Evolutionary conservation across 2,329 filamentous ascomycete genomes (phyloP).

Genomic region (Colletotrichum theobromicola): DNA sequence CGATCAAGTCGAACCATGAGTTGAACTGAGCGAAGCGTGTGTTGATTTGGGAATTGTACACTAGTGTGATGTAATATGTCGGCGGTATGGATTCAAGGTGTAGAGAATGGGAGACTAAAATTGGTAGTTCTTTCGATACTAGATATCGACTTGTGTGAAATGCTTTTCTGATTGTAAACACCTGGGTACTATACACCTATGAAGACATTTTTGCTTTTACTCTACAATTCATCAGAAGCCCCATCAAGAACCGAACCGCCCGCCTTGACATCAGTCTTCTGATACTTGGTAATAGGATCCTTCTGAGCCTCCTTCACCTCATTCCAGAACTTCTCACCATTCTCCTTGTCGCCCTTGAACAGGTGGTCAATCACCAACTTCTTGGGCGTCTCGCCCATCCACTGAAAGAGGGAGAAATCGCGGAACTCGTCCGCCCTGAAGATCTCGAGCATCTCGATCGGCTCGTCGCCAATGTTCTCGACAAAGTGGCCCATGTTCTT

Average conservation of each 20-base stretch:
- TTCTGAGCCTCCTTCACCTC: constrained; percentile 67
- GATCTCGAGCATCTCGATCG: constrained; percentile 77
- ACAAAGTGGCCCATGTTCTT: constrained; percentile 82
- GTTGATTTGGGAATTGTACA: neutral
- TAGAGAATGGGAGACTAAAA: no score
- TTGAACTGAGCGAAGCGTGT: constrained; percentile 28
- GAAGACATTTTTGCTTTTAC: neutral
- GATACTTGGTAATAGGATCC: constrained; percentile 51
- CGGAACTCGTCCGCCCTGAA: constrained; percentile 75
- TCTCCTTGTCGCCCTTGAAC: constrained; percentile 66
- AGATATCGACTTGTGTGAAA: neutral
- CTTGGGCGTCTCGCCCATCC: constrained; percentile 75
- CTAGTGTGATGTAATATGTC: neutral
- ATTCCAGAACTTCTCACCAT: constrained; percentile 66
- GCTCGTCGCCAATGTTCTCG: constrained; percentile 80
- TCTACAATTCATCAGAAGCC: constrained; percentile 8
- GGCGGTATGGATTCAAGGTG: neutral
- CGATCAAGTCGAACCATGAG: constrained; percentile 45
- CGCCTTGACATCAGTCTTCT: neutral
- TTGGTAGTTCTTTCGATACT: neutral
- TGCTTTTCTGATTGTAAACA: neutral
- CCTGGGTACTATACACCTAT: neutral
- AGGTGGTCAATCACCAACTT: constrained; percentile 70
- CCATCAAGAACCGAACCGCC: neutral
- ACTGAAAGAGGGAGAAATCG: constrained; percentile 77